Evolutionary conservation across 495 filamentous ascomycete genomes (phyloP).

Genomic region (Xylaria sp.): DNA sequence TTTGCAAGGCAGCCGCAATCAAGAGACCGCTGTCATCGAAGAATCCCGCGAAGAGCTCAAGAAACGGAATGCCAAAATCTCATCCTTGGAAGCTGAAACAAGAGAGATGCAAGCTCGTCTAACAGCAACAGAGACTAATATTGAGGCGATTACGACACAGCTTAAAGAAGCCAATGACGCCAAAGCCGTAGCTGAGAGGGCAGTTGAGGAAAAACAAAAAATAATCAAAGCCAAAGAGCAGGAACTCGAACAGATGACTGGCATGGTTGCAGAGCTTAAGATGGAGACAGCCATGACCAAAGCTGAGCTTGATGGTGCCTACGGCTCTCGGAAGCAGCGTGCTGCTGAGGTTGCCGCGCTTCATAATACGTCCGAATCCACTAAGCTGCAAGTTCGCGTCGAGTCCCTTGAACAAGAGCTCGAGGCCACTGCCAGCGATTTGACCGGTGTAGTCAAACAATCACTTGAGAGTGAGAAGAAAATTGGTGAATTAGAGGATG

Average conservation of each 20-base stretch:
- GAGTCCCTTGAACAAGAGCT: slow-evolving; percentile 80
- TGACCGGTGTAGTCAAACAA: slow-evolving; percentile 85
- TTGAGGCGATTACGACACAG: slow-evolving; percentile 44
- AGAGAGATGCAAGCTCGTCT: slow-evolving; percentile 49
- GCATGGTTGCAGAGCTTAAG: slow-evolving; percentile 82
- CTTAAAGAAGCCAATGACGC: slow-evolving; percentile 46
- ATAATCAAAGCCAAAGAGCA: slow-evolving; percentile 60
- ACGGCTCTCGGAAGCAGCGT: slow-evolving; percentile 78
- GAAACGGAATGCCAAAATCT: slow-evolving; percentile 55
- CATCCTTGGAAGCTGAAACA: slow-evolving; percentile 53
- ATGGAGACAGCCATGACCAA: slow-evolving; percentile 91
- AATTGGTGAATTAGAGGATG: slow-evolving; percentile 73
- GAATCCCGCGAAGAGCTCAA: slow-evolving; percentile 57
- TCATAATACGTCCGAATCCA: slow-evolving; percentile 69
- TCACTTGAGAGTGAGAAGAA: slow-evolving; percentile 89
- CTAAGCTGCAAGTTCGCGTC: slow-evolving; percentile 66
- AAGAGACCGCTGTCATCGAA: slow-evolving; percentile 46
- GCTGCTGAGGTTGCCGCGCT: slow-evolving; percentile 77
- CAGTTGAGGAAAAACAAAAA: slow-evolving; percentile 47
- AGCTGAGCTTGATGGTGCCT: slow-evolving; percentile 94
- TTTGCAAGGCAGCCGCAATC: slow-evolving; percentile 44
- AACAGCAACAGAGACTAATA: slow-evolving; percentile 40
- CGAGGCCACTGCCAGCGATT: slow-evolving; percentile 79
- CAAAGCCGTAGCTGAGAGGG: slow-evolving; percentile 43
- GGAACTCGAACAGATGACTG: slow-evolving; percentile 77